A percentile compares a stretch with the other conserved stretches of the same genome.
Evolutionary conservation across 768 basidiomycete species (phyloP).

Genomic region (Termitomyces sp.): DNA sequence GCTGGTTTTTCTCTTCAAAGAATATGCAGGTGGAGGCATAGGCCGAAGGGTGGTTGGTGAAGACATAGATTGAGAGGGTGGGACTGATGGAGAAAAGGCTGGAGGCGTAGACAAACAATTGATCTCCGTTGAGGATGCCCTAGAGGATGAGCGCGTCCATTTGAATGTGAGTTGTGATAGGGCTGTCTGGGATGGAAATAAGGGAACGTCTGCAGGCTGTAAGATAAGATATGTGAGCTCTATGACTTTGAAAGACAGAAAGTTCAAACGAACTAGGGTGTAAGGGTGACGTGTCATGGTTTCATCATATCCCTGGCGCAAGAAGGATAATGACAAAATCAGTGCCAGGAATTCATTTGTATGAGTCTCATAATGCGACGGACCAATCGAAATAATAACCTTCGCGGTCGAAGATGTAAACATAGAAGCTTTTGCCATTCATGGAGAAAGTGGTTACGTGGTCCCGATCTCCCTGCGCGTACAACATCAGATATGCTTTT

Average conservation of each 20-base stretch:
- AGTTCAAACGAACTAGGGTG: neutral
- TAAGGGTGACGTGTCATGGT: neutral
- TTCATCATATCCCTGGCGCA: neutral
- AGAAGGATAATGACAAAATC: neutral
- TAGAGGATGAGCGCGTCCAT: no score
- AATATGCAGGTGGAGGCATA: no score
- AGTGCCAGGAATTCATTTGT: neutral
- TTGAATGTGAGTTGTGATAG: neutral
- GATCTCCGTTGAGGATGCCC: no score
- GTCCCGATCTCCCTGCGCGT: neutral
- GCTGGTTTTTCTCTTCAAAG: no score
- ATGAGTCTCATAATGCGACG: neutral
- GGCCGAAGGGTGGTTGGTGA: no score
- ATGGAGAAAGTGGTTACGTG: neutral
- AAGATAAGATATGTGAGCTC: neutral
- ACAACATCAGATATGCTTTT: neutral
- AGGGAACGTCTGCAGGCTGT: neutral
- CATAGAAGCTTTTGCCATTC: neutral
- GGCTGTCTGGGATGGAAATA: neutral
- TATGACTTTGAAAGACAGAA: neutral
- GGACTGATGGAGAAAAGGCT: no score
- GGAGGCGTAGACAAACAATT: no score
- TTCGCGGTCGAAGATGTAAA: neutral
- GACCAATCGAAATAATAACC: neutral
- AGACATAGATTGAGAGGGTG: no score